These are phyloP conservation scores for Dictyostelium brefeldianum DNA, from an alignment of 78 protist genomes.

Conservation along the genomic window DNA sequence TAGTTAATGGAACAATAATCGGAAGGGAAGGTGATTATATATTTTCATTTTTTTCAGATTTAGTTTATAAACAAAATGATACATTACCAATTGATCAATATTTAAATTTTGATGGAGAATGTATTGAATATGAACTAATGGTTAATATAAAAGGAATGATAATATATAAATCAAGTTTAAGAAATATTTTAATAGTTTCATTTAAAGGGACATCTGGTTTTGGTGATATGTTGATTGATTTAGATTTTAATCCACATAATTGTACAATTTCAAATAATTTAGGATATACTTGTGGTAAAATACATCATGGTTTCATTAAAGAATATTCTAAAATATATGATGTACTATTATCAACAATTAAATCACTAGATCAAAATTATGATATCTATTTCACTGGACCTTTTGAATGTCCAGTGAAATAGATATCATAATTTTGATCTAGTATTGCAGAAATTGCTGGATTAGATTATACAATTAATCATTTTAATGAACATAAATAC, in stretches of 20 bases:
- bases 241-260: not conserved
- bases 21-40: constrained; percentile 29
- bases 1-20: not conserved
- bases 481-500: not conserved
- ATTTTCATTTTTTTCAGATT: constrained; percentile 12
- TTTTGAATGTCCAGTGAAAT: constrained; percentile 25
- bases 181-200: constrained; percentile 3
- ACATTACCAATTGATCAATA: not conserved
- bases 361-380: not conserved
- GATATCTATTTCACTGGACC: constrained; percentile 43
- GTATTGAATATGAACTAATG: not conserved
- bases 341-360: not conserved
- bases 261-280: not conserved
- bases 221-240: not conserved
- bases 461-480: not conserved
- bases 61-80: not conserved
- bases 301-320: constrained; percentile 10
- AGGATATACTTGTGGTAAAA: constrained; percentile 23
- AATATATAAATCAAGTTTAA: not conserved
- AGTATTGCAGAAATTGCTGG: not conserved
- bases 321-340: not conserved
- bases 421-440: no score
- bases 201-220: constrained; percentile 18
- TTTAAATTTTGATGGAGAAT: constrained; percentile 1
- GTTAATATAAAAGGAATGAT: constrained; percentile 9